Percentiles rank a stretch among this genome's conserved stretches.
phyloP scores from a whole-genome alignment of 257 asterid genomes.

The Solanum virginianum region DNA sequence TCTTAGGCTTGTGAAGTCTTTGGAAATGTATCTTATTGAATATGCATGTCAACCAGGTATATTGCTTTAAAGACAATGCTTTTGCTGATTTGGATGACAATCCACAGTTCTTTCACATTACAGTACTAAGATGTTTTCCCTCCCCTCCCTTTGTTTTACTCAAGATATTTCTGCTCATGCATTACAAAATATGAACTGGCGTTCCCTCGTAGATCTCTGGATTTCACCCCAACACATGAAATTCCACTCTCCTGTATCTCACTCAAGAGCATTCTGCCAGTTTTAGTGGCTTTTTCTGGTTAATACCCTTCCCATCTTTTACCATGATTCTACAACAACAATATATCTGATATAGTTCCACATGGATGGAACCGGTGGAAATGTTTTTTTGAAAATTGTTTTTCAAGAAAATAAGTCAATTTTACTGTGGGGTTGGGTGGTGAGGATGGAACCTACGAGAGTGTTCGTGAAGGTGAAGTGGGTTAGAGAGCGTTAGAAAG shows the following conservation, averaged over 20 bases:
- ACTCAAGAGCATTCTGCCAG: too few relatives aligned
- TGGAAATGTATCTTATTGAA: neutral
- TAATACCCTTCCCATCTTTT: too few relatives aligned
- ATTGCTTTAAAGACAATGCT: neutral
- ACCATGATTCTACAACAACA: neutral
- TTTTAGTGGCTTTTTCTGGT: too few relatives aligned
- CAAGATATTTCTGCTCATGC: too few relatives aligned
- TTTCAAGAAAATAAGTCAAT: too few relatives aligned
- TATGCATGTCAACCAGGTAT: neutral
- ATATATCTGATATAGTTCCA: neutral
- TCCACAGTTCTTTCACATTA: neutral
- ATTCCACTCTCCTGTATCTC: too few relatives aligned
- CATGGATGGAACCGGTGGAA: neutral
- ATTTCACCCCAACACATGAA: neutral
- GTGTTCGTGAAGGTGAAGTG: too few relatives aligned
- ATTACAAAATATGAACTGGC: neutral
- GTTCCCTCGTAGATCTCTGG: neutral
- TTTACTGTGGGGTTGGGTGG: too few relatives aligned
- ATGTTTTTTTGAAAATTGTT: neutral
- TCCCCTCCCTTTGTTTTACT: too few relatives aligned
- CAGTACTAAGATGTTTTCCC: neutral
- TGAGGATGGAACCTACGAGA: too few relatives aligned
- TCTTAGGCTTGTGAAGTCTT: neutral
- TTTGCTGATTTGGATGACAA: neutral
- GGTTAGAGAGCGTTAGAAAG: too few relatives aligned